Conservation (phyloP, 106 monocot species). For the Allium sativum region DNA sequence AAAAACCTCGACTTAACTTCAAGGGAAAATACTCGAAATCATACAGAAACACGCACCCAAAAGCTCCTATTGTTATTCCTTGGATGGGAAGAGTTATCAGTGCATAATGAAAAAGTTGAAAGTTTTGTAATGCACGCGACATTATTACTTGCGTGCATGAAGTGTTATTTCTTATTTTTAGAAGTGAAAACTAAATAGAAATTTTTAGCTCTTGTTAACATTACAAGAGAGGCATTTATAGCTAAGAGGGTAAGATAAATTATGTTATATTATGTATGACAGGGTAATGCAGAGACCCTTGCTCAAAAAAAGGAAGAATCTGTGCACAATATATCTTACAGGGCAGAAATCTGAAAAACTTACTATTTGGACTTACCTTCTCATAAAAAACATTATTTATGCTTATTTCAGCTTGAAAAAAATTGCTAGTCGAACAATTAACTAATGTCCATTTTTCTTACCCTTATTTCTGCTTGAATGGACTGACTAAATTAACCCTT, state of each 20-base stretch:
- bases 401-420: no score
- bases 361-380: no score
- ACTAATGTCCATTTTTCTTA: no score
- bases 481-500: no score
- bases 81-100: slow-evolving; percentile 61
- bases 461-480: no score
- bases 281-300: no score
- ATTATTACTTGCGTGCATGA: background rate
- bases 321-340: no score
- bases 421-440: no score
- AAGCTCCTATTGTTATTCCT: slow-evolving; percentile 49
- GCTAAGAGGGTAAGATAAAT: background rate
- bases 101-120: background rate
- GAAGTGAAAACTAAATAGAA: background rate
- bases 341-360: no score
- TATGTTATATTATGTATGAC: background rate
- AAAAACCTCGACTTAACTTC: slow-evolving; percentile 44
- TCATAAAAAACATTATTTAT: no score
- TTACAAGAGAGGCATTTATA: background rate
- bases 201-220: slow-evolving; percentile 3
- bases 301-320: no score
- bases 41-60: slow-evolving; percentile 50
- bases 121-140: background rate
- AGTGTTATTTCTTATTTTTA: background rate
- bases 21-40: slow-evolving; percentile 54